Base-by-base conservation (phyloP, 345 rosid species). In the Cardiospermum halicacabum region DNA sequence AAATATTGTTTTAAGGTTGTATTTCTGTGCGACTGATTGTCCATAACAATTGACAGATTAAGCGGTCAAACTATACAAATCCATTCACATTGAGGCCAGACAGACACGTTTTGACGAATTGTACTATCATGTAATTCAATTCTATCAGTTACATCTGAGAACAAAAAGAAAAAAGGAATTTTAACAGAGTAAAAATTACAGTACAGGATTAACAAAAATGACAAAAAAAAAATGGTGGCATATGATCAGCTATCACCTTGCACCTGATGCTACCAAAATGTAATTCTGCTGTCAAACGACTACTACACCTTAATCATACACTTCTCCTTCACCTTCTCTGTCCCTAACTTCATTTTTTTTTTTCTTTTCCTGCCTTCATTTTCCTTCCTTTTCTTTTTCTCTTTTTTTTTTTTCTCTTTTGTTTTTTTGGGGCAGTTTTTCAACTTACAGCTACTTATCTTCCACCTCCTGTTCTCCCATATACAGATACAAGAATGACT, bases 101-200 rank as follows among this genome's bases (percentile, higher is more conserved):
- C 47, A 49, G 15, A 54, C n/a, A n/a, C n/a, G n/a, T n/a, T 42
- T 61, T 60, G 58, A 73, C 55, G 78, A 78, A 68, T 73, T 61
- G 74, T 28, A 64, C 83, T 74, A 79, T 75, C 75, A 70, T 66
- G 82, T 69, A 74, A 80, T 77, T 75, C 74, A 86, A 73, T 73
- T 76, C 82, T 77, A 76, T 76, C 85, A 76, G 78, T 83, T 82
- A 80, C 87, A 86, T 76, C 83, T 78, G 75, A 67, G 73, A 68
- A 64, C 61, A 24, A 30, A 49, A 11, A 55, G 28, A 36, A 65
- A 62, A 68, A 74, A 48, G 64, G 54, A 73, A 72, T n/a, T 57
- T 60, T 70, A 69, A 75, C 73, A 68, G 55, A 58, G 75, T 69
- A 65, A 72, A 75, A 65, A 21, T 58, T 58, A 75, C 62, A 80